These are phyloP conservation scores for Schizochytrium sp. DNA, from an alignment of 108 stramenopile genomes.

Conservation along the genomic window DNA sequence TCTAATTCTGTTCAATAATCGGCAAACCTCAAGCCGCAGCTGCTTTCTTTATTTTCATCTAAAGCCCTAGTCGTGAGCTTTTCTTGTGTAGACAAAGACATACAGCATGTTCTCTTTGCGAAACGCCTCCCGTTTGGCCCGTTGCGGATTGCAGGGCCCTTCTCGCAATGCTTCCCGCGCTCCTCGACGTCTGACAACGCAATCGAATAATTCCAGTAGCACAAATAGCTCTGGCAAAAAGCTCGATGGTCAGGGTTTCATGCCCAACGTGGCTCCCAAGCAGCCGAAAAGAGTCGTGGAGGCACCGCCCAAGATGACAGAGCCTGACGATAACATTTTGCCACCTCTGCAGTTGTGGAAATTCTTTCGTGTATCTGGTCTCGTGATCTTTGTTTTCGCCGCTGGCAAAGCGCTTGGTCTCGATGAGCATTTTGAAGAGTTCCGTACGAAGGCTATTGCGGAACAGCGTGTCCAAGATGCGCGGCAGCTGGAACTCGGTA, in stretches of 20 bases:
- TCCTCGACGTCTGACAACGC: no score
- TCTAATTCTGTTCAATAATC: no score
- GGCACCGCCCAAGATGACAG: background rate
- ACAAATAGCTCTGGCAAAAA: no score
- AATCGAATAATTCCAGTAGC: no score
- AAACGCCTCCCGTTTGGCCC: no score
- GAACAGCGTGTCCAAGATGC: background rate
- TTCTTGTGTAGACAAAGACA: no score
- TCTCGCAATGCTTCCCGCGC: no score
- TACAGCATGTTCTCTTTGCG: no score
- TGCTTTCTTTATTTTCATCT: no score
- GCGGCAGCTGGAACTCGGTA: background rate
- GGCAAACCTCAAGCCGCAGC: no score
- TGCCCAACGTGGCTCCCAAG: background rate
- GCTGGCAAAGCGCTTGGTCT: slow-evolving; percentile 6
- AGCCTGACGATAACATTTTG: slow-evolving; percentile 10
- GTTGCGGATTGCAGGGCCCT: no score
- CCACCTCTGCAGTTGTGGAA: slow-evolving; percentile 35
- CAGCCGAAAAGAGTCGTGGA: background rate
- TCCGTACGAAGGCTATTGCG: background rate
- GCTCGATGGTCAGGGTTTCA: background rate
- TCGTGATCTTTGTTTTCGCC: background rate
- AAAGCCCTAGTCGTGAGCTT: no score
- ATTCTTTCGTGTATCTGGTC: background rate
- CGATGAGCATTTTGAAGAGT: background rate